Base-by-base conservation (phyloP, 441 rosid genomes). In the Brassica hybrid region DNA sequence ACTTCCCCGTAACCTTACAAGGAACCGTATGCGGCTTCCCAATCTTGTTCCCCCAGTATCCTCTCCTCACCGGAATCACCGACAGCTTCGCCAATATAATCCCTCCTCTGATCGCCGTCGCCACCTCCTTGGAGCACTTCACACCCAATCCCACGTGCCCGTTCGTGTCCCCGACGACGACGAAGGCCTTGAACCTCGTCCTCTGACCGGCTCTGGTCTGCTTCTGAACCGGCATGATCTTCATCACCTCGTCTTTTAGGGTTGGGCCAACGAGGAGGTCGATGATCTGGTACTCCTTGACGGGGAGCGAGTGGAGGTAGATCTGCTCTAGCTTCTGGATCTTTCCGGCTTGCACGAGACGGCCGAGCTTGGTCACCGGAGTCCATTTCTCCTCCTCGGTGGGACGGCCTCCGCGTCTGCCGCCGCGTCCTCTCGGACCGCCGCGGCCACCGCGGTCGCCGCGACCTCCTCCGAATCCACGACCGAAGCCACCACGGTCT, bases 81-180 rank as follows among this genome's bases (percentile, higher is more conserved):
- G 98, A 88, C n/a, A 94, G 67, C 83, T 94, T 94, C 0, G 98
- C 98, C 74, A 94, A 73, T 3, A 94, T 94, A 8, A 94, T 94
- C 0, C 92, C 88, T 2, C 98, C 98, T 34, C 98, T 90, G 1
- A 94, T 94, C 0, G 97, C 98, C 2, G 97, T 94, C 1, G 98
- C 97, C 0, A 94, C 97, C 58, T 94, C 98, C 79, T 94, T 94
- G 3, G 94, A 82, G 76, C 98, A 94, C 78, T 94, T 92, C 1
- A 94, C 98, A 0, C 97, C 97, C 70, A 94, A 80, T 0, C 97
- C 97, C n/a, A 94, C 97, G 62, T 92, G 98, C 5, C 97, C 98
- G 50, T 94, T 87, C 0, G 88, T 82, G 38, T 92, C 97, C 0
- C 97, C 97, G 10, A 92, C 97, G n/a, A 92, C 98, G 0, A 94